Evolutionary conservation across 1,139 yeast genomes (phyloP).

Genomic region (Sugiyamaella grinbergsii): DNA sequence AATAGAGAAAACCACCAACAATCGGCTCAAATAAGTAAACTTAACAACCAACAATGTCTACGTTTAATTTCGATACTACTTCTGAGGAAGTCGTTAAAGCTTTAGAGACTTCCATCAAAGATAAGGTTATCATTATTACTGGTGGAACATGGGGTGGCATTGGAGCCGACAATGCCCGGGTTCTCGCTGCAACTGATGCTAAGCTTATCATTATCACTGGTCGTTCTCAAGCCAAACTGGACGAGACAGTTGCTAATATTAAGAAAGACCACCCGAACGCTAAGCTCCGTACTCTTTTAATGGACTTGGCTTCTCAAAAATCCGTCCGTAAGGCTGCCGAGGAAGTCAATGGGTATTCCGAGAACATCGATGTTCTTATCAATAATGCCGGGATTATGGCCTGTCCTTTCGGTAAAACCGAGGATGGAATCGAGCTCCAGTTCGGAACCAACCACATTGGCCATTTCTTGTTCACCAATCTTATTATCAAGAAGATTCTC

Average conservation of each 20-base stretch:
- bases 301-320: conserved; percentile 21
- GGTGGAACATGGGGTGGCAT: conserved; percentile 37
- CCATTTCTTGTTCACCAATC: conserved; percentile 46
- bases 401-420: conserved; percentile 19
- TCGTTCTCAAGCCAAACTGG: conserved; percentile 30
- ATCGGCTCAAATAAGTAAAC: not conserved
- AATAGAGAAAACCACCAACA: too few species aligned
- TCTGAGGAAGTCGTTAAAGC: conserved; percentile 22
- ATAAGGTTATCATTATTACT: conserved; percentile 37
- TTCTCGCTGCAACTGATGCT: conserved; percentile 28
- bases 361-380: conserved; percentile 22
- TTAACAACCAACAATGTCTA: not conserved
- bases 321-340: conserved; percentile 22
- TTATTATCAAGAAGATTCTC: conserved; percentile 27
- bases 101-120: conserved; percentile 34
- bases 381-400: conserved; percentile 28
- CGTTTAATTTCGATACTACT: conserved; percentile 18
- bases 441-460: conserved; percentile 74
- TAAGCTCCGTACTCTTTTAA: conserved; percentile 16
- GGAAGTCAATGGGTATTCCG: conserved; percentile 16
- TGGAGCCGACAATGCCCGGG: conserved; percentile 32
- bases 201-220: conserved; percentile 36
- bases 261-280: conserved; percentile 14
- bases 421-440: conserved; percentile 69
- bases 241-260: conserved; percentile 20